phyloP scores from a whole-genome alignment of 2,329 filamentous ascomycete species.

The Ilyonectria destructans region DNA sequence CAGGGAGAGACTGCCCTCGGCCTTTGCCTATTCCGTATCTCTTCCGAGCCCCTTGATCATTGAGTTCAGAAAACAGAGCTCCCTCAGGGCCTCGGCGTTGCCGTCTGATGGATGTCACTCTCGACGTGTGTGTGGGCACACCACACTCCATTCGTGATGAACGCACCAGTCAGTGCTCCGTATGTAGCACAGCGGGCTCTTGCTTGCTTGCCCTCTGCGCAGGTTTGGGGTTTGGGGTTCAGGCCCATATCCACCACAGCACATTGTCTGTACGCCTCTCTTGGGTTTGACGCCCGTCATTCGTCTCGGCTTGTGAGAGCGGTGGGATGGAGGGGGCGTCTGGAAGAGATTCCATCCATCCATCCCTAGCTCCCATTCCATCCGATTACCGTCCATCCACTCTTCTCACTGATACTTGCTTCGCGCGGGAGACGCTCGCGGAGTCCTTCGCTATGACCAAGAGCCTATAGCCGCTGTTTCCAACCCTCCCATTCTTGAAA shows the following conservation, averaged over 20 bases:
- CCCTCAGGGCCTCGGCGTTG: slow-evolving; percentile 1
- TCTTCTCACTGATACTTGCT: slow-evolving; percentile 26
- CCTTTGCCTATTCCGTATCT: slow-evolving; percentile 3
- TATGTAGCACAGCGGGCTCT: slow-evolving; percentile 1
- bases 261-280: slow-evolving; percentile 12
- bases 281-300: slow-evolving; percentile 13
- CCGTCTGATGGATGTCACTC: slow-evolving; percentile 13
- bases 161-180: slow-evolving; percentile 10
- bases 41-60: background rate
- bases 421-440: slow-evolving; percentile 8
- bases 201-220: slow-evolving; percentile 5
- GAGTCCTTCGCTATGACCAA: slow-evolving; percentile 5
- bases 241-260: slow-evolving; percentile 13
- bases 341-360: slow-evolving; percentile 12
- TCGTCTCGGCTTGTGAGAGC: slow-evolving; percentile 1
- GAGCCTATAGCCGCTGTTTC: slow-evolving; percentile 16
- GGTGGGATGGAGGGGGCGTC: background rate
- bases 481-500: slow-evolving; percentile 14
- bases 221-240: background rate
- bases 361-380: slow-evolving; percentile 18
- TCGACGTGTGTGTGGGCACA: background rate
- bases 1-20: background rate
- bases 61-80: background rate
- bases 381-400: slow-evolving; percentile 17
- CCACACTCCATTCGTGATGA: background rate